Evolutionary conservation across 2,329 filamentous ascomycete species (phyloP), one percentile per base, ranked within the genome.

Genomic region (Verticillium zaregamsianum): DNA sequence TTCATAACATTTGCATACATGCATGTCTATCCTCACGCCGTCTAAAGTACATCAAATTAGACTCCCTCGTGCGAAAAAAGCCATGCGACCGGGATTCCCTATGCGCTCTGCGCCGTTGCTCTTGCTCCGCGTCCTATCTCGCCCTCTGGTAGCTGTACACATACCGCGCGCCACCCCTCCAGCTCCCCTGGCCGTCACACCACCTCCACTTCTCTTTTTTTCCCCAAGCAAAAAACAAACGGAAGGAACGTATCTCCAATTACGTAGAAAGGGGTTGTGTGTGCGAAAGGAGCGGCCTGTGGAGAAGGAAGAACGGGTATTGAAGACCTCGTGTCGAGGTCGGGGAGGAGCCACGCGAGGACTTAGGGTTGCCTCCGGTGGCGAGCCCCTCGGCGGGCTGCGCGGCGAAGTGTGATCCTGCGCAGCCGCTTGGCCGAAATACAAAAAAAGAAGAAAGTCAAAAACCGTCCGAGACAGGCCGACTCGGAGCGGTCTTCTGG

Each of bases 31-130:
- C 67, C 66, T 68, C 75, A 74, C 73, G 73, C 74, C 73, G 68
- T 77, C 75, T 77, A 76, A 70, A 74, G 70, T 76, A 76, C 73
- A 75, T 75, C 68, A 72, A 64, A 76, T 76, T 74, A 76, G 70
- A 76, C 56, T 72, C 69, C 67, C 70, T 71, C 67, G 67, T 75
- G 69, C n/a, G 54, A 33, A 55, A 76, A 75, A 70, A 68, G 66
- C 69, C 69, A 70, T 72, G 68, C 68, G 67, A 67, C 70, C 66
- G 67, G 68, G 68, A 68, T 69, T 65, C 33, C 32, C 56, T 60
- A 71, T 68, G 72, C 73, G 71, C 74, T 71, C 69, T 73, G 71
- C 73, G 71, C 73, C 68, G 67, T 58, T 73, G 70, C 70, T 74
- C 28, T 55, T 17, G 45, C 45, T 49, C 45, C 45, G n/a, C 20